A percentile compares a stretch with the other conserved stretches of the same genome.
Conservation (phyloP, 495 filamentous ascomycete species). For the Penicillium roqueforti region DNA sequence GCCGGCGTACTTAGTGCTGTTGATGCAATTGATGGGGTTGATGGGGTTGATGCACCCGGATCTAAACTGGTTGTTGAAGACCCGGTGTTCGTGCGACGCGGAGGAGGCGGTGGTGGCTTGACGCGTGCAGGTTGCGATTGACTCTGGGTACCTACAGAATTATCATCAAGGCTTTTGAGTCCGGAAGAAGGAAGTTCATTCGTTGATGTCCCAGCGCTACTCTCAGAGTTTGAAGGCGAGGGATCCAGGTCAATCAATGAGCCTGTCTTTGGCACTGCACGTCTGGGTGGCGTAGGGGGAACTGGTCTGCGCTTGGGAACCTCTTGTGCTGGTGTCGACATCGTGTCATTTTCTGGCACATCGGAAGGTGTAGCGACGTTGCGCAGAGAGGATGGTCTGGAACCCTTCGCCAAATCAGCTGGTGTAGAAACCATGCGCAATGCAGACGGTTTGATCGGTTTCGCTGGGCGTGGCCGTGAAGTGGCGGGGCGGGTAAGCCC, state of each 20-base stretch:
- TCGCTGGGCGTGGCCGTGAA: conserved; percentile 48
- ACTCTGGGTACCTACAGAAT: neutral
- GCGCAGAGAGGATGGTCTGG: neutral
- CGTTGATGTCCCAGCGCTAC: conserved; percentile 10
- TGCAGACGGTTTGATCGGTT: conserved; percentile 63
- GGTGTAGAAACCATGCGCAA: conserved; percentile 45
- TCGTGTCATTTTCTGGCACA: neutral
- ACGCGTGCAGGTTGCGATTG: conserved; percentile 11
- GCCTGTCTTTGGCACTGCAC: conserved; percentile 21
- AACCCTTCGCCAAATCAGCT: conserved; percentile 7
- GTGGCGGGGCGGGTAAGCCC: conserved; percentile 18
- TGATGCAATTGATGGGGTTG: too few relatives aligned
- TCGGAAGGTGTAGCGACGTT: neutral
- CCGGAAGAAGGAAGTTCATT: conserved; percentile 5
- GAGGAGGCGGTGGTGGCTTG: conserved; percentile 33
- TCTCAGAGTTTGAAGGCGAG: conserved; percentile 11
- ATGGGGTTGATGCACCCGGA: conserved; percentile 3
- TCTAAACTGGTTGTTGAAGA: conserved; percentile 16
- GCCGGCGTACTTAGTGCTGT: conserved; percentile 14
- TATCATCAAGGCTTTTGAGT: neutral
- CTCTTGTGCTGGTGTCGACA: conserved; percentile 13
- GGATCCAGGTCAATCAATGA: conserved; percentile 18
- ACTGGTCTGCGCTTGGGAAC: conserved; percentile 39
- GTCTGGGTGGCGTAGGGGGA: conserved; percentile 44
- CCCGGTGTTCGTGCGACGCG: conserved; percentile 34